Evolutionary conservation across 805 yeast genomes (phyloP).

Genomic region (Lipomyces japonicus): DNA sequence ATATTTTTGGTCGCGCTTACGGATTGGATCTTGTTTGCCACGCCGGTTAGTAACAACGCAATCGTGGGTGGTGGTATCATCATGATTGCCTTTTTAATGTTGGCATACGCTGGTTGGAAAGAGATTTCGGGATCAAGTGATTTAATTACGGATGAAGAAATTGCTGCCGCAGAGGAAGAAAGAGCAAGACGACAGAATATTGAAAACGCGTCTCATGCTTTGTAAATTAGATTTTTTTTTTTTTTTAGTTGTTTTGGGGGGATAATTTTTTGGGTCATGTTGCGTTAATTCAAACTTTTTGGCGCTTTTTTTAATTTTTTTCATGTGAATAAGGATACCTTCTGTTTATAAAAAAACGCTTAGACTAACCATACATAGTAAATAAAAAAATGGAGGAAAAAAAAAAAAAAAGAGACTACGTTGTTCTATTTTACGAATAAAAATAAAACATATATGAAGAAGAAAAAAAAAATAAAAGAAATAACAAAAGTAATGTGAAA

Average conservation of each 20-base stretch:
- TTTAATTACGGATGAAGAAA: constrained; percentile 18
- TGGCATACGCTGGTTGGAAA: constrained; percentile 45
- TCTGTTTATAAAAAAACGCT: too few relatives aligned
- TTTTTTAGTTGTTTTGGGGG: too few relatives aligned
- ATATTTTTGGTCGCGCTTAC: constrained; percentile 74
- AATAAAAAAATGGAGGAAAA: too few relatives aligned
- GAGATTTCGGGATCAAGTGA: constrained; percentile 26
- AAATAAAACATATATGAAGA: neutral
- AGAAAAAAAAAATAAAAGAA: too few relatives aligned
- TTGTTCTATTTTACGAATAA: neutral
- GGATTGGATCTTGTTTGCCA: constrained; percentile 67
- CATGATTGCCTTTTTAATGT: constrained; percentile 61
- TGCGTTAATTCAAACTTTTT: neutral
- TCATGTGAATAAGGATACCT: too few relatives aligned
- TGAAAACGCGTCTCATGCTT: constrained; percentile 10
- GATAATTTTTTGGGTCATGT: too few relatives aligned
- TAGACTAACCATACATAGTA: neutral
- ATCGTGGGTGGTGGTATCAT: constrained; percentile 67
- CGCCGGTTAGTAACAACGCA: constrained; percentile 52
- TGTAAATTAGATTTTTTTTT: neutral
- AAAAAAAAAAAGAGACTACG: neutral
- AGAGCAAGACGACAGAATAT: neutral
- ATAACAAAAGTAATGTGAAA: neutral
- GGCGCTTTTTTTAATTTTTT: too few relatives aligned
- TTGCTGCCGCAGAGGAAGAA: constrained; percentile 5